phyloP scores from a whole-genome alignment of 345 rosid species.

The Rhodamnia argentea region DNA sequence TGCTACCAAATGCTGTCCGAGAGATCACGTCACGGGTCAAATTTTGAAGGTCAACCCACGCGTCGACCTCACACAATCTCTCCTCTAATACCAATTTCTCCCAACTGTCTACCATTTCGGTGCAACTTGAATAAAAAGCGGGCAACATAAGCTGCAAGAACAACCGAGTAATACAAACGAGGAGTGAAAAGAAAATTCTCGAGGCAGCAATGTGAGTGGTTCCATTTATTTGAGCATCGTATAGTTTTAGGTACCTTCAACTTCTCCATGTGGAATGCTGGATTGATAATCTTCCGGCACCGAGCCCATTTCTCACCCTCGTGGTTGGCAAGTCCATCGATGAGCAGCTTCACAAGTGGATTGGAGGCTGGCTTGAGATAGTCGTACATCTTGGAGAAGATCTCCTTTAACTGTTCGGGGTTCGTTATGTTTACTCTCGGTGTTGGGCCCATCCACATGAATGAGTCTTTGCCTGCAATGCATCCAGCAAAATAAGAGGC shows the following conservation, averaged over 20 bases:
- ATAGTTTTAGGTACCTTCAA: constrained; percentile 26
- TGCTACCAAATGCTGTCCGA: constrained; percentile 51
- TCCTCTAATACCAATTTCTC: neutral
- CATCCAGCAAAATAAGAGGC: neutral
- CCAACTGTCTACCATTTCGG: constrained; percentile 22
- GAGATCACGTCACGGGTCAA: constrained; percentile 26
- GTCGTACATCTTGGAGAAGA: constrained; percentile 22
- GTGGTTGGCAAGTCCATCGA: constrained; percentile 15
- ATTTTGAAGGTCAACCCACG: constrained; percentile 7
- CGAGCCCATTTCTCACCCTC: constrained; percentile 48
- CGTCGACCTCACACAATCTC: neutral
- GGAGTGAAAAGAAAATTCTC: no score
- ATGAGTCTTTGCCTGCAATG: constrained; percentile 31
- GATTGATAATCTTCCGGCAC: constrained; percentile 34
- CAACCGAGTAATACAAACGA: neutral
- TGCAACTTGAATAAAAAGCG: constrained; percentile 7
- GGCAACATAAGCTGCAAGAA: constrained; percentile 1
- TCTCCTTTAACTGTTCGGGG: constrained; percentile 33
- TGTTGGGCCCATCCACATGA: constrained; percentile 39
- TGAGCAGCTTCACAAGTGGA: constrained; percentile 18
- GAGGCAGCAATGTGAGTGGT: neutral
- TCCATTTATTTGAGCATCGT: neutral
- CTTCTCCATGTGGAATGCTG: constrained; percentile 47
- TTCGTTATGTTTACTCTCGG: constrained; percentile 29
- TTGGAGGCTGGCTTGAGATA: constrained; percentile 19